phyloP scores from a whole-genome alignment of 176 grass and related monocot species.

The Ensete glaucum region DNA sequence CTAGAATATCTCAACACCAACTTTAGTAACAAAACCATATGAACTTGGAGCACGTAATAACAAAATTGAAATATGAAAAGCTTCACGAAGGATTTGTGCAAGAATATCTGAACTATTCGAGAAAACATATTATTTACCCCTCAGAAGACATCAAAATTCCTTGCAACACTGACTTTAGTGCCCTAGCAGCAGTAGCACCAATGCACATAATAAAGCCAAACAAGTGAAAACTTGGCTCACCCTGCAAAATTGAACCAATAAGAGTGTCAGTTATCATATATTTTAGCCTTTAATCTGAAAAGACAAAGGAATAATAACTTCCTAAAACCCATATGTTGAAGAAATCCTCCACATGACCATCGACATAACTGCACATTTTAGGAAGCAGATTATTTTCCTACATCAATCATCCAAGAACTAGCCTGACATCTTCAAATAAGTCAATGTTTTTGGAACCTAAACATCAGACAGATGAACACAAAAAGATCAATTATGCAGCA shows the following conservation, averaged over 20 bases:
- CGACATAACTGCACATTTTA: neutral
- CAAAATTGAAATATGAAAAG: neutral
- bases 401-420: neutral
- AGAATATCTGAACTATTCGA: neutral
- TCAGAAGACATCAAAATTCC: constrained; percentile 60
- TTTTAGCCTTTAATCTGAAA: neutral
- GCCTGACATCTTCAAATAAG: neutral
- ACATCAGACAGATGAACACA: neutral
- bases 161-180: constrained; percentile 71
- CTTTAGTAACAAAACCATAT: no score
- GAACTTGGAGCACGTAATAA: neutral
- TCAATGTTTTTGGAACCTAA: neutral
- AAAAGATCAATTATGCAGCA: neutral
- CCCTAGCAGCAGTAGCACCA: constrained; percentile 52
- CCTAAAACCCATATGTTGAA: no score
- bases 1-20: no score
- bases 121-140: constrained; percentile 27
- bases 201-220: constrained; percentile 74
- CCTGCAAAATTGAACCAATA: constrained; percentile 26
- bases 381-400: neutral
- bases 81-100: neutral
- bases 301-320: neutral
- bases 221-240: constrained; percentile 75
- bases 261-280: neutral
- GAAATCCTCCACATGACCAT: no score